Evolutionary conservation across 2,329 filamentous ascomycete genomes (phyloP), one percentile per base, ranked within the genome.

Genomic region (Aspergillus flavus): DNA sequence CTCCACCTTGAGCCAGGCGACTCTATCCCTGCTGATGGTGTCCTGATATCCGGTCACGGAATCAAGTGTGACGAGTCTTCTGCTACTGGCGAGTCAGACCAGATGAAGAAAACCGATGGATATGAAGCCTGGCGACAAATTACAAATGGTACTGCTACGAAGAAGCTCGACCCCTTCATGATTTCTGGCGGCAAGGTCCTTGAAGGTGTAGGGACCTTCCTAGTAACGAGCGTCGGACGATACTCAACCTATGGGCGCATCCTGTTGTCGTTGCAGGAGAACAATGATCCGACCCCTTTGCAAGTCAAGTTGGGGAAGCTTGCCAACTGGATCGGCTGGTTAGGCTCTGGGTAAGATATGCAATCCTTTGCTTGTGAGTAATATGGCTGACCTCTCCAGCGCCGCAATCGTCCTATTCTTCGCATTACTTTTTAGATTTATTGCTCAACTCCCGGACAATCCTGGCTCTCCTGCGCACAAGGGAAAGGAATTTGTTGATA

Each of bases 381-480:
- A 57, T n/a, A 57, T 72, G 45, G 72, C 60, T 23, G 36, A 41
- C 9, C 23, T 46, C 32, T 41, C 11, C 58, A 79, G 78, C 54
- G 82, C 86, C 64, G 92, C 93, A 56, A 92, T 91, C 67, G 81
- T 95, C 16, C 83, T 97, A 54, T 97, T 97, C 79, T 84, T 94
- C 54, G 90, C 96, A 53, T 84, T 97, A 16, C 87, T 97, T 72
- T 94, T 97, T 80, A 87, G 93, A 71, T 97, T 96, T 74, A 82
- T 95, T 11, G 92, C 89, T 55, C 80, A 87, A 14, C 84, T 97
- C 3, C 84, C 78, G 60, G 80, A 77, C 21, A 82, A 86, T 62
- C 67, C 73, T 4, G 79, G 79, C 1, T 84, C 84, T 0, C 84
- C 92, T 3, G 88, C 91, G 3, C 77, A 88, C 59, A 97, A 96